Percentiles rank a stretch among this genome's conserved stretches.
Conservation (phyloP, 1,284 basidiomycete genomes). For the Melanopsichium pennsylvanicum region DNA sequence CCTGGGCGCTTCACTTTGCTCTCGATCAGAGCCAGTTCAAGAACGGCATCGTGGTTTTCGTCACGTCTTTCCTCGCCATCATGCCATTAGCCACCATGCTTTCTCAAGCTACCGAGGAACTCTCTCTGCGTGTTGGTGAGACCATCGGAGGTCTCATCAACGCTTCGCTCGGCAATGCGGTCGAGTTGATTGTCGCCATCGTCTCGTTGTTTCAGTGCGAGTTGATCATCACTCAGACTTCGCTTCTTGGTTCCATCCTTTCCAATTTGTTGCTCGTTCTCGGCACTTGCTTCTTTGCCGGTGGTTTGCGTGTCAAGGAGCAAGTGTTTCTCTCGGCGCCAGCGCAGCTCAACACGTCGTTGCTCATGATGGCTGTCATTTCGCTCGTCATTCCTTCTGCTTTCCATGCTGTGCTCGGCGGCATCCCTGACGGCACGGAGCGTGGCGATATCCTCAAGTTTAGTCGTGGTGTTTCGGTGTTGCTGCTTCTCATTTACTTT, state of each 20-base stretch:
- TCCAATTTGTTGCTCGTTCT: slow-evolving; percentile 58
- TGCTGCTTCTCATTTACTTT: slow-evolving; percentile 56
- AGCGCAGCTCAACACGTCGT: slow-evolving; percentile 49
- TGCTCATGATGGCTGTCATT: slow-evolving; percentile 61
- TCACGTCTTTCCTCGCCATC: slow-evolving; percentile 58
- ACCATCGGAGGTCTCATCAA: slow-evolving; percentile 61
- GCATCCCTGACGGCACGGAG: slow-evolving; percentile 42
- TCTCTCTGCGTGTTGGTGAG: slow-evolving; percentile 58
- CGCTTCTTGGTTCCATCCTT: slow-evolving; percentile 55
- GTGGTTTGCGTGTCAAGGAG: slow-evolving; percentile 53
- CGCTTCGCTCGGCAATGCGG: slow-evolving; percentile 58
- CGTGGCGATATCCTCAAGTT: slow-evolving; percentile 55
- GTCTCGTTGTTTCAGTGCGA: slow-evolving; percentile 60
- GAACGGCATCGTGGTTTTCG: slow-evolving; percentile 47
- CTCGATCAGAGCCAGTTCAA: slow-evolving; percentile 31
- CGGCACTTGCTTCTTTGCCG: slow-evolving; percentile 59
- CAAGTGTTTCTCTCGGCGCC: slow-evolving; percentile 49
- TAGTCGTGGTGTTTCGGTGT: slow-evolving; percentile 48
- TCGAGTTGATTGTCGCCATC: slow-evolving; percentile 61
- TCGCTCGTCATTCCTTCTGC: slow-evolving; percentile 57
- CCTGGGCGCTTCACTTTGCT: slow-evolving; percentile 54
- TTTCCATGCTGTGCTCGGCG: slow-evolving; percentile 56
- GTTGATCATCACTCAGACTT: slow-evolving; percentile 56
- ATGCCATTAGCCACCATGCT: slow-evolving; percentile 59
- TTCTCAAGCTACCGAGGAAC: slow-evolving; percentile 56